phyloP scores from a whole-genome alignment of 441 rosid genomes.

The Dalechampia spathulata region DNA sequence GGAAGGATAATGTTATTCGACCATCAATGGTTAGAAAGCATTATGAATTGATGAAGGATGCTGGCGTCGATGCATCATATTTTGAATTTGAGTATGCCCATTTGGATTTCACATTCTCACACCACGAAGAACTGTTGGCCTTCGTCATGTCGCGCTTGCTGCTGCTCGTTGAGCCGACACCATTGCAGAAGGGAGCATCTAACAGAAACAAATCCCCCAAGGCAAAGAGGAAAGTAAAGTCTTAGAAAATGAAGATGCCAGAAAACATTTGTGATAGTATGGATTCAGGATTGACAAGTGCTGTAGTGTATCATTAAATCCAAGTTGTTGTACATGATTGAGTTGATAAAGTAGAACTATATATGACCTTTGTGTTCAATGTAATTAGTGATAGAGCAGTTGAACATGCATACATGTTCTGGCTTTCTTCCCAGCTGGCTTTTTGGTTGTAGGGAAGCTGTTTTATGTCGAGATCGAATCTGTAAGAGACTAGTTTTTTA shows the following conservation, averaged over 20 bases:
- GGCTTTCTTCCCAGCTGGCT: too few species aligned
- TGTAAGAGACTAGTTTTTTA: too few species aligned
- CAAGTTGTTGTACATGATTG: slow-evolving; percentile 16
- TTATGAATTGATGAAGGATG: slow-evolving; percentile 66
- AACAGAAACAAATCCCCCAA: slow-evolving; percentile 30
- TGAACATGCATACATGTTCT: too few species aligned
- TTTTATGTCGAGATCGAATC: too few species aligned
- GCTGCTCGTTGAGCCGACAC: slow-evolving; percentile 45
- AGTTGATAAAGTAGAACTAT: neutral
- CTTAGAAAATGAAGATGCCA: neutral
- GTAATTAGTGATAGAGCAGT: neutral
- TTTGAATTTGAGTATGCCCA: slow-evolving; percentile 88
- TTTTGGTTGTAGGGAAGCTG: neutral
- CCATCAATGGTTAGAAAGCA: slow-evolving; percentile 81
- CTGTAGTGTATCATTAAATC: slow-evolving; percentile 11
- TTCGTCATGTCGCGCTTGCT: slow-evolving; percentile 79
- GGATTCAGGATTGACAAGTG: slow-evolving; percentile 8
- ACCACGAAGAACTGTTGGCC: slow-evolving; percentile 74
- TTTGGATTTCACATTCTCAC: slow-evolving; percentile 87
- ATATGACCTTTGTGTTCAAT: neutral
- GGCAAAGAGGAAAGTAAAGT: slow-evolving; percentile 38
- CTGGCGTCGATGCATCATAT: slow-evolving; percentile 56
- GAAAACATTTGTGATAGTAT: neutral
- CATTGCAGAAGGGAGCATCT: slow-evolving; percentile 14
- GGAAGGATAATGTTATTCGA: slow-evolving; percentile 73